A percentile compares a stretch with the other conserved stretches of the same genome.
phyloP scores from a whole-genome alignment of 2,329 filamentous ascomycete genomes.

The Ophiocordyceps camponoti-rufipedis region DNA sequence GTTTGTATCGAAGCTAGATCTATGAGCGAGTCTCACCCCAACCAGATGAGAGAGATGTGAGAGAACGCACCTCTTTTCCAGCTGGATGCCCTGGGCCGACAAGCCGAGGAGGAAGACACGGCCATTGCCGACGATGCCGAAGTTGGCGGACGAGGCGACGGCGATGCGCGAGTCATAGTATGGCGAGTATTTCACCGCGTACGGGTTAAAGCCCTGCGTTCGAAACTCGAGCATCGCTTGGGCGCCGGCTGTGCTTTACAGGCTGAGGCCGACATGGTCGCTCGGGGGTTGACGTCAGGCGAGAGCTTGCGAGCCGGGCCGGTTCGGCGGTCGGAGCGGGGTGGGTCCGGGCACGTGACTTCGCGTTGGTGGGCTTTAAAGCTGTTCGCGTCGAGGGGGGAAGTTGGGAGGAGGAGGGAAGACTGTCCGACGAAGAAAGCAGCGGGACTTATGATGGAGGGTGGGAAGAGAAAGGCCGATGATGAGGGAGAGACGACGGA shows the following conservation, averaged over 20 bases:
- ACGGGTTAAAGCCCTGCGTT: constrained; percentile 87
- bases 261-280: constrained; percentile 22
- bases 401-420: too few species aligned
- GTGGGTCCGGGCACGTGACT: too few species aligned
- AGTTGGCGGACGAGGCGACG: constrained; percentile 82
- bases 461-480: constrained; percentile 30
- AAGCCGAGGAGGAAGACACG: constrained; percentile 70
- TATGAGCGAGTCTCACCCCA: not conserved
- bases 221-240: constrained; percentile 76
- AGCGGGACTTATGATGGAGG: constrained; percentile 30
- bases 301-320: too few species aligned
- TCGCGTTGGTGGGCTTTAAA: too few species aligned
- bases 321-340: not conserved
- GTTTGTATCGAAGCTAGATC: constrained; percentile 67
- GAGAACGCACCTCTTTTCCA: constrained; percentile 56
- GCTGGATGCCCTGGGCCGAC: constrained; percentile 64
- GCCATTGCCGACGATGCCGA: constrained; percentile 91
- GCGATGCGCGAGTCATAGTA: constrained; percentile 93
- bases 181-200: constrained; percentile 94
- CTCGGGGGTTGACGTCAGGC: too few species aligned
- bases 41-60: too few species aligned
- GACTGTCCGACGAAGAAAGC: too few species aligned
- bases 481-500: constrained; percentile 65
- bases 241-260: too few species aligned
- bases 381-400: too few species aligned